A percentile compares a stretch with the other conserved stretches of the same genome.
Conservation (phyloP, 805 yeast genomes). For the Pichia insulana region DNA sequence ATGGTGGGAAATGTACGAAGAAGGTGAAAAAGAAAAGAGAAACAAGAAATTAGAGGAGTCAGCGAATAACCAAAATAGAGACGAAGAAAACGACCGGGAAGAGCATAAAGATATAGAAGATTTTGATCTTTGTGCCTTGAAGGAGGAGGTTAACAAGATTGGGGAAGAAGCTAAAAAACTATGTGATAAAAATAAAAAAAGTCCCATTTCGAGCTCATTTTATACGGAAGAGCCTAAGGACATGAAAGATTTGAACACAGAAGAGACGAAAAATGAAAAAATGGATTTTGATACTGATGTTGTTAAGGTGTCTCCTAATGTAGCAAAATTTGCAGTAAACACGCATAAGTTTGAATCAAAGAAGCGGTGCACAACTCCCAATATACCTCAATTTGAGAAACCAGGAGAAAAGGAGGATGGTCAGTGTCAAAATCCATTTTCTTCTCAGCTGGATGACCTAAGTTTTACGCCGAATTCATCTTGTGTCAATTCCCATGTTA, state of each 20-base stretch:
- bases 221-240: background rate
- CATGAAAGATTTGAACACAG: too few species aligned
- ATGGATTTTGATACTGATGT: too few species aligned
- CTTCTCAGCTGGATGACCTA: too few species aligned
- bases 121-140: constrained; percentile 39
- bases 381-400: constrained; percentile 8
- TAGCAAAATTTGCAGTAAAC: too few species aligned
- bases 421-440: too few species aligned
- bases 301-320: too few species aligned
- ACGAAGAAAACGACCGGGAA: too few species aligned
- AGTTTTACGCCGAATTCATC: too few species aligned
- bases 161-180: constrained; percentile 28
- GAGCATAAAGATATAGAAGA: constrained; percentile 19
- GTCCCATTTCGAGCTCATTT: background rate
- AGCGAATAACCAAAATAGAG: constrained; percentile 7
- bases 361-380: constrained; percentile 2
- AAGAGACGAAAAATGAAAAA: too few species aligned
- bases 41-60: constrained; percentile 14
- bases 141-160: constrained; percentile 36
- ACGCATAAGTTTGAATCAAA: background rate
- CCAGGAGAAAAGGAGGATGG: background rate
- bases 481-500: background rate
- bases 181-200: constrained; percentile 5
- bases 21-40: constrained; percentile 27
- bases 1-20: constrained; percentile 51